Evolutionary conservation across 169 alveolate species (phyloP).

Genomic region (Cryptosporidium bovis): DNA sequence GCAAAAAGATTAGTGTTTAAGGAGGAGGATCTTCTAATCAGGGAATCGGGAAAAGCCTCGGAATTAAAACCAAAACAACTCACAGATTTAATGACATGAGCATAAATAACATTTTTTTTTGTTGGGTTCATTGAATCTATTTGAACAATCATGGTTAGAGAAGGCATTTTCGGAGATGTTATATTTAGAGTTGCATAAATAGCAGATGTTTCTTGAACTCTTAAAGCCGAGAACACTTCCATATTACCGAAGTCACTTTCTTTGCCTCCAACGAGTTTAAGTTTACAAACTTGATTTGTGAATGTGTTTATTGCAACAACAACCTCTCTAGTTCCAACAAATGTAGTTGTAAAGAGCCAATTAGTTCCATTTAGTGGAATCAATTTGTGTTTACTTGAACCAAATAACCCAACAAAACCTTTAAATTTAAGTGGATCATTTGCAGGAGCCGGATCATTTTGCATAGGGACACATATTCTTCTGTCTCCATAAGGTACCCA

Average conservation of each 20-base stretch:
- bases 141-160: slow-evolving; percentile 48
- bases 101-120: slow-evolving; percentile 15
- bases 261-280: slow-evolving; percentile 11
- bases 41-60: slow-evolving; percentile 18
- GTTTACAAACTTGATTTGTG: slow-evolving; percentile 39
- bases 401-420: slow-evolving; percentile 62
- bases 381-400: background rate
- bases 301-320: slow-evolving; percentile 31
- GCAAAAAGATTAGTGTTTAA: background rate
- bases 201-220: background rate
- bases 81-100: slow-evolving; percentile 41
- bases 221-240: slow-evolving; percentile 2
- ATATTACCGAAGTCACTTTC: slow-evolving; percentile 1
- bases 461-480: slow-evolving; percentile 43
- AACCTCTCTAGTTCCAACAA: background rate
- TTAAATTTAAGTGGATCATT: slow-evolving; percentile 31
- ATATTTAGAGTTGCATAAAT: slow-evolving; percentile 8
- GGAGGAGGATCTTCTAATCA: background rate
- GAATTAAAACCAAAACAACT: slow-evolving; percentile 47
- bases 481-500: slow-evolving; percentile 35
- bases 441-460: slow-evolving; percentile 26
- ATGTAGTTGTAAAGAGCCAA: slow-evolving; percentile 54
- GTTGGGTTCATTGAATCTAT: slow-evolving; percentile 26
- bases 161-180: slow-evolving; percentile 60
- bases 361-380: slow-evolving; percentile 32